Evolutionary conservation across 2,329 filamentous ascomycete species (phyloP), one percentile per base, ranked within the genome.

Genomic region (Verticillium dahliae): DNA sequence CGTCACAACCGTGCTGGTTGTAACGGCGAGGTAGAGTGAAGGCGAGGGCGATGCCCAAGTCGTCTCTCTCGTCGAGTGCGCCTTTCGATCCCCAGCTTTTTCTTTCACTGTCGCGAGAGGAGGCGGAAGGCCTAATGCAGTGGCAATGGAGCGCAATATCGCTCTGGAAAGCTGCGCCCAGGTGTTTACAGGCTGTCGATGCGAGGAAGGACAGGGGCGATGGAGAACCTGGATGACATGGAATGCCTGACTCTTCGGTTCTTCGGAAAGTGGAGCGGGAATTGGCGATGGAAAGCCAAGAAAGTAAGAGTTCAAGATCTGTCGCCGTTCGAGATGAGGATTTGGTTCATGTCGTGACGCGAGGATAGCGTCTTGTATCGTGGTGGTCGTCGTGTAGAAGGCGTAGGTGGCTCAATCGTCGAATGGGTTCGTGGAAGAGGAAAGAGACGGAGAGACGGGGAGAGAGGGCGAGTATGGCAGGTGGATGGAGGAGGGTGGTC

Each of bases 31-130:
- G 27, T 31, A 31, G 27, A 31, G 27, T 5, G 4, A 31, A 31
- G 27, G 27, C 27, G 27, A 57, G 57, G 61, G 52, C 62, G 39
- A 56, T 10, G 54, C 59, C 57, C 41, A 15, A 14, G 37, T 15
- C 13, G 39, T 59, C 14, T 58, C 57, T 59, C 14, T 58, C 57
- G 38, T 11, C 54, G 35, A 52, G 37, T 56, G 57, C 62, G 63
- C 55, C 50, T 45, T 41, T 22, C 33, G 55, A 18, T 38, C 35
- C 55, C 55, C 55, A 35, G 55, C 33, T 38, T 22, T 57, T 34
- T 27, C n/a, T 57, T 34, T 27, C n/a, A 27, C 55, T 57, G 55
- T 34, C 31, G 31, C 55, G 55, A 34, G 7, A 52, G 7, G 45
- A 22, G 45, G 10, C 33, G 59, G 34, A 37, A 10, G 56, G 38